These are phyloP conservation scores for Neurospora africana DNA, from an alignment of 495 filamentous ascomycete genomes.

Conservation along the genomic window DNA sequence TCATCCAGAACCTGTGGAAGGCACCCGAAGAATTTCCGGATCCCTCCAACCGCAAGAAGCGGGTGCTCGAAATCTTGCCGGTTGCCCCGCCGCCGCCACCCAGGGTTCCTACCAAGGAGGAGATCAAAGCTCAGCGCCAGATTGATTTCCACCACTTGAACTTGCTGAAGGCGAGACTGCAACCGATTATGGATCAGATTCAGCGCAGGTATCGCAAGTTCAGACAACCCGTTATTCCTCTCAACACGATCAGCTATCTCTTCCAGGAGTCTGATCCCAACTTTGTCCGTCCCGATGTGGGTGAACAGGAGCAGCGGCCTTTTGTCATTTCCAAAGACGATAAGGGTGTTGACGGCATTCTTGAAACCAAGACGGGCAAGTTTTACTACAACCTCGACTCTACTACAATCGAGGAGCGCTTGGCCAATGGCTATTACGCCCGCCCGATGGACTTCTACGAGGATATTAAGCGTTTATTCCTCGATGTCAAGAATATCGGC, in stretches of 20 bases:
- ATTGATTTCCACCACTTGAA: conserved; percentile 73
- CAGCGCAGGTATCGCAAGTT: conserved; percentile 77
- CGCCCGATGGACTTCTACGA: conserved; percentile 75
- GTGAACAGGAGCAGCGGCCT: conserved; percentile 52
- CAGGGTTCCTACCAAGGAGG: conserved; percentile 56
- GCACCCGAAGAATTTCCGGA: conserved; percentile 79
- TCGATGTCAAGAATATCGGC: conserved; percentile 65
- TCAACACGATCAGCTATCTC: conserved; percentile 62
- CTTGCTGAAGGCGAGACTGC: conserved; percentile 72
- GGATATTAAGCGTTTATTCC: conserved; percentile 71
- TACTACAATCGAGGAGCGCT: conserved; percentile 84
- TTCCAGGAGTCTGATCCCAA: conserved; percentile 75
- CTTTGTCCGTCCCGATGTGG: conserved; percentile 65
- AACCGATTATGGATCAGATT: conserved; percentile 92
- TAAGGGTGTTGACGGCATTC: conserved; percentile 60
- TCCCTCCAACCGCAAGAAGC: conserved; percentile 70
- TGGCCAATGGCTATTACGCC: conserved; percentile 92
- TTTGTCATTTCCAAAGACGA: conserved; percentile 66
- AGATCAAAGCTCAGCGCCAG: conserved; percentile 69
- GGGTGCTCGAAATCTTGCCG: conserved; percentile 64
- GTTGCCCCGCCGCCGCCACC: conserved; percentile 61
- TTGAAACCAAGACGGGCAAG: conserved; percentile 59
- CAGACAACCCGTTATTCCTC: conserved; percentile 64
- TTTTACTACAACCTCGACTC: conserved; percentile 92
- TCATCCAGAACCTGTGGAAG: conserved; percentile 64